These are phyloP conservation scores for Trichosanthes truncata DNA, from an alignment of 306 rosid genomes.

Conservation along the genomic window DNA sequence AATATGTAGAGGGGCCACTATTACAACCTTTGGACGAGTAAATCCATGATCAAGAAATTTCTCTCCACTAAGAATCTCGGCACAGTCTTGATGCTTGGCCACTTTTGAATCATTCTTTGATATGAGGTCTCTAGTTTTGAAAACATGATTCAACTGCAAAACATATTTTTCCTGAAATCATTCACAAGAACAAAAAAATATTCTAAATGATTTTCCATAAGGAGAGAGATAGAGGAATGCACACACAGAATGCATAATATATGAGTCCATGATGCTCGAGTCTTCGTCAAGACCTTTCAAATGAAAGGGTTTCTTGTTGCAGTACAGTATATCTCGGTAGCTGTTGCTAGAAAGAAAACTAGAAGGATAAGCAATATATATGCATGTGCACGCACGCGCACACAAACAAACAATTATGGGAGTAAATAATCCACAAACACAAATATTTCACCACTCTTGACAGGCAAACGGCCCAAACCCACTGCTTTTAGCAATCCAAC, in stretches of 20 bases:
- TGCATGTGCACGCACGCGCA: not conserved
- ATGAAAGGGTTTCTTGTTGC: slow-evolving; percentile 87
- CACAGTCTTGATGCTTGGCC: slow-evolving; percentile 38
- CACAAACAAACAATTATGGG: not conserved
- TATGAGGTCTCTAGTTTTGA: slow-evolving; percentile 61
- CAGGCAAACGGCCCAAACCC: not conserved
- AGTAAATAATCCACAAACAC: not conserved
- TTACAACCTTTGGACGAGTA: slow-evolving; percentile 86
- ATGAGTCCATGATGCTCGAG: slow-evolving; percentile 62
- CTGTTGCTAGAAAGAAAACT: slow-evolving; percentile 48
- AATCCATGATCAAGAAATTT: slow-evolving; percentile 80
- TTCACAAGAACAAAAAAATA: not conserved
- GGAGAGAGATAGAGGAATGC: slow-evolving; percentile 16
- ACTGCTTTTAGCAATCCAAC: not conserved
- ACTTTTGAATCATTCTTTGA: slow-evolving; percentile 58
- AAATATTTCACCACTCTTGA: slow-evolving; percentile 1
- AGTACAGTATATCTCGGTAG: slow-evolving; percentile 63
- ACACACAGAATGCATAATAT: slow-evolving; percentile 74
- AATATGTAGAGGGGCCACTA: not conserved
- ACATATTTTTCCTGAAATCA: slow-evolving; percentile 10
- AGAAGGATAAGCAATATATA: not conserved
- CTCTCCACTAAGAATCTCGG: slow-evolving; percentile 24
- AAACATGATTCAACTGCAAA: slow-evolving; percentile 83
- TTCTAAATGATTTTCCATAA: not conserved
- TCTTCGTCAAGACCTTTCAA: slow-evolving; percentile 59